Evolutionary conservation across 257 asterid genomes (phyloP).

Genomic region (Solanum pimpinellifolium): DNA sequence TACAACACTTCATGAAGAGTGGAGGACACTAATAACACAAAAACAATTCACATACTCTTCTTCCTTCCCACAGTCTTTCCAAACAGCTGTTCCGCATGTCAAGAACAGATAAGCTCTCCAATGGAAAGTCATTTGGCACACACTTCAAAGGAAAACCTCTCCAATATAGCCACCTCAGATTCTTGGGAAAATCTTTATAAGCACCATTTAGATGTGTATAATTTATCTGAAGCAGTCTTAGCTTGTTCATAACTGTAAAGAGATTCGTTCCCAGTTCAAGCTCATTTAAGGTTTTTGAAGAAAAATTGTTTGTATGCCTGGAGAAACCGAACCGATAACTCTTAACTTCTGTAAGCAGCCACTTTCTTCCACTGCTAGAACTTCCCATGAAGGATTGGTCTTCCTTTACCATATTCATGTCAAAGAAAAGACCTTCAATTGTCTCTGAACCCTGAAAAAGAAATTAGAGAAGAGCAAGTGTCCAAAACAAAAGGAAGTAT

Average conservation of each 20-base stretch:
- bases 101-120: neutral
- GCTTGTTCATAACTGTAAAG: neutral
- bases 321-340: neutral
- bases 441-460: neutral
- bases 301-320: neutral
- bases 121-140: neutral
- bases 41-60: neutral
- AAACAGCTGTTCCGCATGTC: neutral
- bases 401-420: neutral
- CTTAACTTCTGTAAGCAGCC: neutral
- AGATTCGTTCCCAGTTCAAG: neutral
- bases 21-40: neutral
- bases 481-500: neutral
- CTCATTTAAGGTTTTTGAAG: neutral
- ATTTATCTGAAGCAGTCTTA: neutral
- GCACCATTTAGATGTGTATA: neutral
- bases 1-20: neutral
- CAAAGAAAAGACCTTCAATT: neutral
- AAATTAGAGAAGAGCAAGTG: neutral
- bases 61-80: neutral
- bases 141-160: neutral
- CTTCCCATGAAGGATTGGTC: neutral
- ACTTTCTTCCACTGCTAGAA: neutral
- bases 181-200: neutral
- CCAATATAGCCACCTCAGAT: neutral